phyloP scores from a whole-genome alignment of 768 basidiomycete genomes.

The Tylopilus subfusipes region DNA sequence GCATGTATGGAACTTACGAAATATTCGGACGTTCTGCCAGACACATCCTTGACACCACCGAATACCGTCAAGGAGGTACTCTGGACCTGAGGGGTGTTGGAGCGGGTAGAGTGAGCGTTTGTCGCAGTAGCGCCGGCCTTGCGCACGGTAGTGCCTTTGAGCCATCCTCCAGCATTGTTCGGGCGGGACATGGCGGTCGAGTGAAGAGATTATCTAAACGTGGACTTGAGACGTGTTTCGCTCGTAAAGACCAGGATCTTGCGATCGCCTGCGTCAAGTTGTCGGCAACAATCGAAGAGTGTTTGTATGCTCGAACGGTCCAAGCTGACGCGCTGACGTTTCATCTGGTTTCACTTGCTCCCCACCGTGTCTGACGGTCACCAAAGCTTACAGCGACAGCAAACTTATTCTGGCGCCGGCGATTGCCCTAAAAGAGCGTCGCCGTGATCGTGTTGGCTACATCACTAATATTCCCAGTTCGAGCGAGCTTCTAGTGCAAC shows the following conservation, averaged over 20 bases:
- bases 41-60: conserved; percentile 82
- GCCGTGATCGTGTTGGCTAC: background rate
- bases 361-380: background rate
- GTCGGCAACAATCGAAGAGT: background rate
- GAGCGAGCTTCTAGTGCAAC: conserved; percentile 11
- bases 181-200: conserved; percentile 31
- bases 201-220: conserved; percentile 13
- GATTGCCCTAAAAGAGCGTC: background rate
- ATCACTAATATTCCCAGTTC: conserved; percentile 12
- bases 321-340: background rate
- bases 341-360: background rate
- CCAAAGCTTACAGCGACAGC: background rate
- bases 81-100: conserved; percentile 64
- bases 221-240: conserved; percentile 14
- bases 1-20: conserved; percentile 48
- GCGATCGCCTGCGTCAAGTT: background rate
- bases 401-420: background rate
- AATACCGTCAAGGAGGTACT: conserved; percentile 72
- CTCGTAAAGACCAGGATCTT: background rate
- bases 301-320: background rate
- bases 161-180: conserved; percentile 42
- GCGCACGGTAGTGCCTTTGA: conserved; percentile 72
- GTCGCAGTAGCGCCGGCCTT: conserved; percentile 53
- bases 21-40: conserved; percentile 77
- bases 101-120: conserved; percentile 47